A percentile compares a stretch with the other conserved stretches of the same genome.
Evolutionary conservation across 2,329 filamentous ascomycete genomes (phyloP).

Genomic region (Fusarium bactridioides): DNA sequence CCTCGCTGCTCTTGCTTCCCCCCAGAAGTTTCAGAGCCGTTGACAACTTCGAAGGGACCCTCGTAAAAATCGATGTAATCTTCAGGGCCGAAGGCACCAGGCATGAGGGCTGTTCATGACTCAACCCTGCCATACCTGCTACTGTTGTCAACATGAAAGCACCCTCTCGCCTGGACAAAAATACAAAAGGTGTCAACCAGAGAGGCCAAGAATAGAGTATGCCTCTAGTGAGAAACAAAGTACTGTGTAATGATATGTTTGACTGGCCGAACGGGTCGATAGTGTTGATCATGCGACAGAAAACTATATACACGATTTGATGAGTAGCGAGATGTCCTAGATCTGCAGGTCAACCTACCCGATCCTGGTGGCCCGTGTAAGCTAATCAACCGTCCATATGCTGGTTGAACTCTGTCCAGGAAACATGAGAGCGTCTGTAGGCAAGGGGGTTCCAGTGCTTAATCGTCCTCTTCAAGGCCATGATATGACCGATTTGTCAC

Average conservation of each 20-base stretch:
- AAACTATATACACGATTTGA: conserved; percentile 17
- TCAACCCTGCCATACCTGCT: conserved; percentile 12
- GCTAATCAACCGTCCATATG: neutral
- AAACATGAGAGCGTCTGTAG: neutral
- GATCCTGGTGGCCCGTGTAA: conserved; percentile 5
- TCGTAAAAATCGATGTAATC: conserved; percentile 43
- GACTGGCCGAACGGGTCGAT: neutral
- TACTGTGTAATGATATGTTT: neutral
- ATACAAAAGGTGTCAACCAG: neutral
- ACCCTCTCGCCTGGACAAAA: neutral
- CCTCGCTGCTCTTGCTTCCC: conserved; percentile 22
- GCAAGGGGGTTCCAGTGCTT: neutral
- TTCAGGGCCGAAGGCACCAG: conserved; percentile 43
- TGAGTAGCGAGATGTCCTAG: neutral
- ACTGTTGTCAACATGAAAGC: neutral
- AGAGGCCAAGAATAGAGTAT: neutral
- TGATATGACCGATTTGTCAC: neutral
- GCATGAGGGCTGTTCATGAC: conserved; percentile 36
- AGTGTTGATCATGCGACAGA: conserved; percentile 10
- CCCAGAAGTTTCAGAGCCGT: conserved; percentile 37
- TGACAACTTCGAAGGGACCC: conserved; percentile 41
- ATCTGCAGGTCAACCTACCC: neutral
- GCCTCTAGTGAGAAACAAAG: neutral
- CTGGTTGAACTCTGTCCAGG: neutral
- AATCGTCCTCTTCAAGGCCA: neutral